Evolutionary conservation across 225 moss, liverwort and hornwort genomes (phyloP).

Genomic region (Asterella californica): DNA sequence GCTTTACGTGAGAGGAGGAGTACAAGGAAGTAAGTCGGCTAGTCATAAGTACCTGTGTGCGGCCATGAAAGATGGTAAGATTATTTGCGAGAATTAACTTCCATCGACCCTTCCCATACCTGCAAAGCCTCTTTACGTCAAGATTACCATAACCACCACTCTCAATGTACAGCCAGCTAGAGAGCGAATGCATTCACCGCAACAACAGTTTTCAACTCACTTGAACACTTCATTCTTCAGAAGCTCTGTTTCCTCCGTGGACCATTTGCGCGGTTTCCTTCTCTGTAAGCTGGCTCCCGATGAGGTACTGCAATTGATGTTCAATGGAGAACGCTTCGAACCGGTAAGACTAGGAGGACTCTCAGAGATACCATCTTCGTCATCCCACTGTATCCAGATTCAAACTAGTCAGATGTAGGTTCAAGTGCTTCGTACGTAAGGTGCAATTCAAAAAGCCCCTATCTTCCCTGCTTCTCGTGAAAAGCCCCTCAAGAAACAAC

Average conservation of each 20-base stretch:
- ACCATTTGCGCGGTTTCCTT: slow-evolving; percentile 61
- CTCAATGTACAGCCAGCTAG: not conserved
- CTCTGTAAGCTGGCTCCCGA: slow-evolving; percentile 12
- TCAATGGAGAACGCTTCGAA: slow-evolving; percentile 42
- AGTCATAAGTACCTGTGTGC: slow-evolving; percentile 54
- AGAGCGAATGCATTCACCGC: not conserved
- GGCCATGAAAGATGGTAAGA: slow-evolving; percentile 38
- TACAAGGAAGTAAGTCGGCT: not conserved
- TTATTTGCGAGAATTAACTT: slow-evolving; percentile 57
- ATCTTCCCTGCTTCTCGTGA: too few species aligned
- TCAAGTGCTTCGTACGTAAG: too few species aligned
- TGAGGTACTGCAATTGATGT: not conserved
- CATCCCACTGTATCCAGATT: slow-evolving; percentile 49
- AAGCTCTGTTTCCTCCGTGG: slow-evolving; percentile 56
- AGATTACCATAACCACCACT: not conserved
- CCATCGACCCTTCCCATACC: slow-evolving; percentile 81
- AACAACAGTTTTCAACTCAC: slow-evolving; percentile 23
- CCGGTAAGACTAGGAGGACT: slow-evolving; percentile 49
- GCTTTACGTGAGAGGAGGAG: not conserved
- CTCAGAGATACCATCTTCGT: slow-evolving; percentile 45
- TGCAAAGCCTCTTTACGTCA: slow-evolving; percentile 15
- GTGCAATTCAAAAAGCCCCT: not conserved
- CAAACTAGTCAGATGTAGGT: not conserved
- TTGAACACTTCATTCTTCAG: slow-evolving; percentile 58
- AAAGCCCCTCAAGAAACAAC: not conserved